These are phyloP conservation scores for Vinca minor DNA, from an alignment of 257 asterid genomes.

Conservation along the genomic window DNA sequence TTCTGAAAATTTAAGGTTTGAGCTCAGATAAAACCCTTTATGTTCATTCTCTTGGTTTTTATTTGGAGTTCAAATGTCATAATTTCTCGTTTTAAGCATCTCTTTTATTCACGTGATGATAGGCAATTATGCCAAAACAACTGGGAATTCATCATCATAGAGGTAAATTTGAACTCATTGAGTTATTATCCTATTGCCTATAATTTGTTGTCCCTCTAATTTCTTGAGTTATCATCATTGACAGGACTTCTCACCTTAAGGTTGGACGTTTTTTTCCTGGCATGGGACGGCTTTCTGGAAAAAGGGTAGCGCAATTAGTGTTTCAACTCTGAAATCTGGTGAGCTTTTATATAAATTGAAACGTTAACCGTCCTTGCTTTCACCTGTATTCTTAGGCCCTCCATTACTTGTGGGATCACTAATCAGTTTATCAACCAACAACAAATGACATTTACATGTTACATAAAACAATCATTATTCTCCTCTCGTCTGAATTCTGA, in stretches of 20 bases:
- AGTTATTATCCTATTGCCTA: slow-evolving; percentile 1
- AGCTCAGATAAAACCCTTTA: background rate
- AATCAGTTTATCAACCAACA: slow-evolving; percentile 3
- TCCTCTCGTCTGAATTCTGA: background rate
- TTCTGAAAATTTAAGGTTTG: background rate
- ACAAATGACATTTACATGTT: background rate
- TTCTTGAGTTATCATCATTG: slow-evolving; percentile 2
- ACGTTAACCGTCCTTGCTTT: slow-evolving; percentile 10
- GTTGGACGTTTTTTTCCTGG: slow-evolving; percentile 2
- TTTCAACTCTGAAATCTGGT: slow-evolving; percentile 16
- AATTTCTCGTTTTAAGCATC: background rate
- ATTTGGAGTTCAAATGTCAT: background rate
- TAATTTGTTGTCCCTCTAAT: background rate
- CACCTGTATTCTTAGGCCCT: background rate
- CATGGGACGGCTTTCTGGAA: slow-evolving; percentile 8
- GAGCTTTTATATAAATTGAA: slow-evolving; percentile 8
- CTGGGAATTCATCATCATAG: background rate
- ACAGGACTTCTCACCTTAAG: slow-evolving; percentile 12
- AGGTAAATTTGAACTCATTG: background rate
- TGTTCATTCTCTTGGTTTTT: background rate
- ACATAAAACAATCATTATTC: background rate
- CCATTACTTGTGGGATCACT: slow-evolving; percentile 1
- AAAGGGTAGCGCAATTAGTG: background rate
- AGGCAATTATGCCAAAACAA: background rate
- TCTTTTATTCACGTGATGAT: background rate